Evolutionary conservation across 129 eudicot species (phyloP).

Genomic region (Mikania micrantha): DNA sequence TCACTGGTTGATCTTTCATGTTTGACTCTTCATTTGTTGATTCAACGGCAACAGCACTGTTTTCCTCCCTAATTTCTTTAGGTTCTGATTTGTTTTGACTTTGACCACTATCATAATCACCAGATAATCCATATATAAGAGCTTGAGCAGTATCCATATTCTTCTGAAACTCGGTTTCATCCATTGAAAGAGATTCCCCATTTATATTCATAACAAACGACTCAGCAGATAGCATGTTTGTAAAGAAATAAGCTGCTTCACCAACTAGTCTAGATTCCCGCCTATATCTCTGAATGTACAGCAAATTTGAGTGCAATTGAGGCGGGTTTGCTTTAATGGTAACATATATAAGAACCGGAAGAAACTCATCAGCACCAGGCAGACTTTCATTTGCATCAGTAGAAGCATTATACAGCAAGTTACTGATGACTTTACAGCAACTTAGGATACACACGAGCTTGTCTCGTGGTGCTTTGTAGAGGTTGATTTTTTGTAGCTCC

Average conservation of each 20-base stretch:
- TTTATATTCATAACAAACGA: constrained; percentile 60
- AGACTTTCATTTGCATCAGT: constrained; percentile 59
- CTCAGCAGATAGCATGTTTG: constrained; percentile 88
- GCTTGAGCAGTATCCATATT: constrained; percentile 83
- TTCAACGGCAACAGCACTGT: background rate
- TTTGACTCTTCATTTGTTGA: constrained; percentile 24
- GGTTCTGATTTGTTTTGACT: constrained; percentile 24
- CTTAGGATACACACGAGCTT: constrained; percentile 84
- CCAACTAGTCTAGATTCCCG: constrained; percentile 68
- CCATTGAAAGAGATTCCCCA: constrained; percentile 83
- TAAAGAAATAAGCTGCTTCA: constrained; percentile 80
- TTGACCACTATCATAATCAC: constrained; percentile 30
- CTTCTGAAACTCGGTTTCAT: constrained; percentile 69
- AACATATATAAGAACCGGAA: constrained; percentile 84
- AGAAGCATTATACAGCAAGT: constrained; percentile 77
- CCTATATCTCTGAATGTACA: constrained; percentile 73
- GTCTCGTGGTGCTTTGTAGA: constrained; percentile 93
- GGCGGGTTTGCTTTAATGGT: constrained; percentile 97
- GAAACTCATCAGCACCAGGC: constrained; percentile 97
- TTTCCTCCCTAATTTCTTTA: constrained; percentile 16
- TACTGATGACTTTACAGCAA: constrained; percentile 93
- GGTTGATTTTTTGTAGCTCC: constrained; percentile 87
- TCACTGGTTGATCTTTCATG: constrained; percentile 29
- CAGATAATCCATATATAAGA: constrained; percentile 53
- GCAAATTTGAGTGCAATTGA: constrained; percentile 76